Percentiles rank a stretch among this genome's conserved stretches.
Conservation (phyloP, 805 yeast species). For the Wickerhamiella galacta region DNA sequence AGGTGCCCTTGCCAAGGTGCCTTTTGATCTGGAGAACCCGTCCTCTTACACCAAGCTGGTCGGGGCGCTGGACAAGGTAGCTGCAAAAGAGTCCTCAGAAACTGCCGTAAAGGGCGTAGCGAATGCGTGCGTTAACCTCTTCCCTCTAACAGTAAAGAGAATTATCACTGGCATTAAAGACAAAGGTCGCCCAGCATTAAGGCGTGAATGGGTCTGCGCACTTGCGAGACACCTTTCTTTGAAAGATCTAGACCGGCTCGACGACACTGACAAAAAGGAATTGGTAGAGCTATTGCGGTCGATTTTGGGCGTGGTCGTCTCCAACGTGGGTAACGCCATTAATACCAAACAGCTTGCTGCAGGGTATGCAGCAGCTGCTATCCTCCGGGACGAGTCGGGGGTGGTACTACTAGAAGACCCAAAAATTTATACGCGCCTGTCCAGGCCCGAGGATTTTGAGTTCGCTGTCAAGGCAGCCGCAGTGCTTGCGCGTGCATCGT, state of each 20-base stretch:
- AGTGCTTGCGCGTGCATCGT: background rate
- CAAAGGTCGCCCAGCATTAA: conserved; percentile 37
- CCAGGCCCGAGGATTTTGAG: conserved; percentile 6
- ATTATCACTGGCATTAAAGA: conserved; percentile 48
- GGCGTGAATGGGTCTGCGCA: conserved; percentile 48
- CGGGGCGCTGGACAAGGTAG: conserved; percentile 22
- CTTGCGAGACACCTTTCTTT: conserved; percentile 24
- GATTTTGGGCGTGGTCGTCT: conserved; percentile 8
- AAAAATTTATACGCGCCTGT: conserved; percentile 11
- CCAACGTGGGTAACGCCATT: conserved; percentile 9
- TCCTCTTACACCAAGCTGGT: conserved; percentile 18
- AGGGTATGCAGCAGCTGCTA: conserved; percentile 33
- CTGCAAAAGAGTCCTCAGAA: conserved; percentile 67
- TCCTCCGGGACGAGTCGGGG: conserved; percentile 8
- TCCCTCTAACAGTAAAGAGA: conserved; percentile 10
- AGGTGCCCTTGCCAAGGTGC: conserved; percentile 25
- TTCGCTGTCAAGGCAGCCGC: conserved; percentile 7
- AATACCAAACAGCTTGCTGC: conserved; percentile 27
- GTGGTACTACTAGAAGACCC: conserved; percentile 7
- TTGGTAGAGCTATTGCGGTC: too few species aligned
- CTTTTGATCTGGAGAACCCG: too few species aligned
- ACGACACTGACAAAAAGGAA: conserved; percentile 10
- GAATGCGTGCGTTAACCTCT: conserved; percentile 26
- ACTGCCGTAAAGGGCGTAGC: conserved; percentile 34
- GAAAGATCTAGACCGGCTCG: conserved; percentile 17